Evolutionary conservation across 1,139 yeast genomes (phyloP), one percentile per base, ranked within the genome.

Genomic region (Suhomyces wounanorum): DNA sequence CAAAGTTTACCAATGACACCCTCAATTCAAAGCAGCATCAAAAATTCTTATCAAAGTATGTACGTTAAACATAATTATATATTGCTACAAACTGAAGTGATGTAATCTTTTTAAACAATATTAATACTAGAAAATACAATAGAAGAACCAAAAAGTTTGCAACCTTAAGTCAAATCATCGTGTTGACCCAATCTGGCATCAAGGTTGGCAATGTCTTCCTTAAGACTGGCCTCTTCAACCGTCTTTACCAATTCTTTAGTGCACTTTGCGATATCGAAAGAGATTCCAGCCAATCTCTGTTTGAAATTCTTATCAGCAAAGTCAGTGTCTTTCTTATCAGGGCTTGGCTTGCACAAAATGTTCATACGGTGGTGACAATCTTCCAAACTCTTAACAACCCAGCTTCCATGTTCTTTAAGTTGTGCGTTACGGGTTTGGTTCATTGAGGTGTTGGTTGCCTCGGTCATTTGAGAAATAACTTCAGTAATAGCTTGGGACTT

Each of bases 161-260:
- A 18, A 39, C 31, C 35, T 23, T 26, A 68, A 21, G 70, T 70
- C 62, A 70, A 70, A 56, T 72, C 77, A 46, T 70, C 77, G 26
- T 60, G 65, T 37, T 67, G 76, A 52, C 67, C 68, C 54, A 77
- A 65, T 58, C 80, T 68, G 38, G 81, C 81, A 63, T 78, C 78
- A 50, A 78, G 68, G 52, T 78, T 69, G 13, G 77, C 81, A 54
- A 88, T 86, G 60, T 89, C 96, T 59, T 86, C 92, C 61, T 87
- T 87, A 61, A 91, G 74, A 64, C 94, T 87, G 26, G 96, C 96
- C 64, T 91, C 97, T 67, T 92, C 98, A 7, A 92, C 97, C 1
- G 96, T 88, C 73, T 91, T 92, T 35, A 92, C 98, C 65, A 92
- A 79, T 68, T 92, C 98, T 67, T 92, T 92, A 11, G 97, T 92